These are phyloP conservation scores for Canavalia gladiata DNA, from an alignment of 306 rosid species.

Conservation along the genomic window DNA sequence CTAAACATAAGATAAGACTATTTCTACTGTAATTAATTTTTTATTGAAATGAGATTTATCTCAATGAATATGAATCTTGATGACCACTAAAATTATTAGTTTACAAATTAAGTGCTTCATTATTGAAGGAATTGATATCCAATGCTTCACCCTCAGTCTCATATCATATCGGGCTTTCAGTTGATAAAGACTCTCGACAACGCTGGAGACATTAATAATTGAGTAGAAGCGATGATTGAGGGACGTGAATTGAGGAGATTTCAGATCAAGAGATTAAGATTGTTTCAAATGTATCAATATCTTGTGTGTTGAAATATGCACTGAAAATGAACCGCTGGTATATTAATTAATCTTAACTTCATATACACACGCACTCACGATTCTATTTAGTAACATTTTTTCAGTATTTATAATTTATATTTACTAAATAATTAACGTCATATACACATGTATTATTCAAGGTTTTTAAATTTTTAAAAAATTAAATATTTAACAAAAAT, in stretches of 20 bases:
- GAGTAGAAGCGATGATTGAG: slow-evolving; percentile 15
- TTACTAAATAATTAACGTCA: no score
- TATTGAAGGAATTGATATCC: not conserved
- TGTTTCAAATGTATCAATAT: not conserved
- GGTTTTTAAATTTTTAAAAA: not conserved
- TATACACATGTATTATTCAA: not conserved
- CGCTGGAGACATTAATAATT: not conserved
- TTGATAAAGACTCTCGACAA: slow-evolving; percentile 3
- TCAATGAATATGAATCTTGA: no score
- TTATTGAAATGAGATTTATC: no score
- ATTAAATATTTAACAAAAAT: not conserved
- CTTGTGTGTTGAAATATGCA: not conserved
- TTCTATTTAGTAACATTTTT: no score
- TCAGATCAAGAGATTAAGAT: not conserved
- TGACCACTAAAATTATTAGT: not conserved
- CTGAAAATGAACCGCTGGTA: not conserved
- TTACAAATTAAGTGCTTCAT: not conserved
- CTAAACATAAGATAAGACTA: no score
- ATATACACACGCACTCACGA: not conserved
- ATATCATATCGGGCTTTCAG: slow-evolving; percentile 11
- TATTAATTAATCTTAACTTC: not conserved
- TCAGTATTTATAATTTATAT: no score
- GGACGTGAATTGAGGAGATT: not conserved
- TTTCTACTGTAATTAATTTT: no score
- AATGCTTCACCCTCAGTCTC: not conserved